Percentiles rank a stretch among this genome's conserved stretches.
Evolutionary conservation across 768 basidiomycete species (phyloP).

Genomic region (Russula brevipes): DNA sequence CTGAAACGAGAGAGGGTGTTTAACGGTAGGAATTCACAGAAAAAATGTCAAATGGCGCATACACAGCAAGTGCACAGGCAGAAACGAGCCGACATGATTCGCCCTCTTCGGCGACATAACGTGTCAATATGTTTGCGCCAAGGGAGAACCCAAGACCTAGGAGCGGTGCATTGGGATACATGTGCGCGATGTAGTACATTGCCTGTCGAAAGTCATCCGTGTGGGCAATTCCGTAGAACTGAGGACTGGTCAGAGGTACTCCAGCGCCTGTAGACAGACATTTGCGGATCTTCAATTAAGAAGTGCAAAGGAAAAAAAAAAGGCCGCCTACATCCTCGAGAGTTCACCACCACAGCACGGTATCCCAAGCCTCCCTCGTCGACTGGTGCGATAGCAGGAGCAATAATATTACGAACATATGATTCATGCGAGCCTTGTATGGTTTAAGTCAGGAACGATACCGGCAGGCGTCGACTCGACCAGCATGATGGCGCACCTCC

Average conservation of each 20-base stretch:
- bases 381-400: conserved; percentile 63
- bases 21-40: conserved; percentile 13
- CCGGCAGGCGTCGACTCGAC: neutral
- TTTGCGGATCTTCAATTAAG: conserved; percentile 59
- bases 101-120: conserved; percentile 84
- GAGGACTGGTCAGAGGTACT: conserved; percentile 27
- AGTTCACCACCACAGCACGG: conserved; percentile 87
- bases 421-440: conserved; percentile 74
- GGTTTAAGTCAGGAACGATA: conserved; percentile 11
- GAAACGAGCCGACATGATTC: conserved; percentile 55
- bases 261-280: neutral
- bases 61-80: conserved; percentile 72
- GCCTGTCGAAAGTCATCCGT: conserved; percentile 87
- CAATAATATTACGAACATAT: conserved; percentile 80
- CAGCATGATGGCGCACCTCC: conserved; percentile 35
- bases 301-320: neutral
- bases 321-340: conserved; percentile 69
- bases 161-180: conserved; percentile 75
- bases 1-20: conserved; percentile 27
- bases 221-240: conserved; percentile 81
- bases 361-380: conserved; percentile 83
- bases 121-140: conserved; percentile 84
- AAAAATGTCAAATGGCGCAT: conserved; percentile 23
- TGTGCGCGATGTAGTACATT: conserved; percentile 63
- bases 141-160: conserved; percentile 90